phyloP scores from a whole-genome alignment of 441 rosid species.

The Brassica hybrid region DNA sequence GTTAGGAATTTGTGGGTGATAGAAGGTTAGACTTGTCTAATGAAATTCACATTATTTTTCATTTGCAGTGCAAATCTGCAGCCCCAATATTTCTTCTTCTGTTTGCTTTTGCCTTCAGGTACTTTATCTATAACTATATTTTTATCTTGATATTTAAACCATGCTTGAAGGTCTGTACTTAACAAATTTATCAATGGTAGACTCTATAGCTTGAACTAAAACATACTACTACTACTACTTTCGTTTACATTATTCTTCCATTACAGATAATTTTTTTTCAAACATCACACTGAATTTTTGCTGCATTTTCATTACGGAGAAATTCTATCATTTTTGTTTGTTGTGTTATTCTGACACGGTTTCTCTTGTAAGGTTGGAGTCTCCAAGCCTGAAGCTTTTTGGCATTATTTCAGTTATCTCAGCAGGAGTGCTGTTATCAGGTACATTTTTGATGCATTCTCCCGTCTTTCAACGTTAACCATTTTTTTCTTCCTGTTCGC shows the following conservation, averaged over 20 bases:
- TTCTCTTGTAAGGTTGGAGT: slow-evolving; percentile 78
- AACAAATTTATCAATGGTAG: slow-evolving; percentile 4
- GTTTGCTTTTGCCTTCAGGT: slow-evolving; percentile 99
- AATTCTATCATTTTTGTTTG: slow-evolving; percentile 17
- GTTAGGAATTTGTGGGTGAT: slow-evolving; percentile 27
- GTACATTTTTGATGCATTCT: slow-evolving; percentile 56
- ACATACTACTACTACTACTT: not conserved
- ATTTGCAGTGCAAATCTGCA: slow-evolving; percentile 97
- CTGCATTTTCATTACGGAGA: not conserved
- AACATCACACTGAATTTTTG: not conserved
- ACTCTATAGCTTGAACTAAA: slow-evolving; percentile 14
- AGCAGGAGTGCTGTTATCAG: slow-evolving; percentile 83
- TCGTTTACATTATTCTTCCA: not conserved
- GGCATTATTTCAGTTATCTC: slow-evolving; percentile 89
- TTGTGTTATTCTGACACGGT: slow-evolving; percentile 39
- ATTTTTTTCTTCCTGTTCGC: slow-evolving; percentile 11
- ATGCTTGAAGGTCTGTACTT: slow-evolving; percentile 16
- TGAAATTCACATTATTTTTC: slow-evolving; percentile 23
- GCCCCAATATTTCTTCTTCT: slow-evolving; percentile 95
- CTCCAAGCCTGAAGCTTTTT: slow-evolving; percentile 89
- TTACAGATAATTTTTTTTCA: not conserved
- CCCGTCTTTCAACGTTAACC: not conserved
- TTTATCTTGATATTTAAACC: not conserved
- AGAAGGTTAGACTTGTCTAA: slow-evolving; percentile 24
- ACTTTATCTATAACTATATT: slow-evolving; percentile 33